Evolutionary conservation across 345 rosid genomes (phyloP).

Genomic region (Heritiera littoralis): DNA sequence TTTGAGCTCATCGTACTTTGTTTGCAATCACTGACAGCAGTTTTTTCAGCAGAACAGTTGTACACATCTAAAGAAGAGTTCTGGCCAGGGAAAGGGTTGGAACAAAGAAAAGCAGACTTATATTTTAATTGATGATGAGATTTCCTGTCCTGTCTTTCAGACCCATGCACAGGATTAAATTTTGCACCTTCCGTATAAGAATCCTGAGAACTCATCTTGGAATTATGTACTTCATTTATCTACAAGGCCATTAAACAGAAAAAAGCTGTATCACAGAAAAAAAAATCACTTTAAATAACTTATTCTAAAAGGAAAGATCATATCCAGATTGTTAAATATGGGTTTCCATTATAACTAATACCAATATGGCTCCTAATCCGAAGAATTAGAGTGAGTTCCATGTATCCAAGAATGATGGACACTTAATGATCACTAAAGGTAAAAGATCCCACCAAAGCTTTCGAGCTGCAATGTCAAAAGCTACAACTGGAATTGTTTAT

Average conservation of each 20-base stretch:
- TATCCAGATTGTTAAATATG: background rate
- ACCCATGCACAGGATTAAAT: conserved; percentile 32
- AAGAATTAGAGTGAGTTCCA: background rate
- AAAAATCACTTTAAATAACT: background rate
- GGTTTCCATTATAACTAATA: background rate
- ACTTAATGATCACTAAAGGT: background rate
- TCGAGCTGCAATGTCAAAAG: conserved; percentile 2
- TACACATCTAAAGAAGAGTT: conserved; percentile 39
- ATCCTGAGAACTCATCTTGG: conserved; percentile 46
- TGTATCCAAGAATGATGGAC: background rate
- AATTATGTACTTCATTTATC: conserved; percentile 47
- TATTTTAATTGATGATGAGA: conserved; percentile 42
- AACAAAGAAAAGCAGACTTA: conserved; percentile 41
- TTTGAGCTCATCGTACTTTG: conserved; percentile 45
- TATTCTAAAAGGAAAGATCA: background rate
- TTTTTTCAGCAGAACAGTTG: conserved; percentile 48
- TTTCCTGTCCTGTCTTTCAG: conserved; percentile 45
- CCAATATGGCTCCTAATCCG: background rate
- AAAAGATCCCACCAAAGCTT: background rate
- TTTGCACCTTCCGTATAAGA: conserved; percentile 44
- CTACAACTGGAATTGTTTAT: background rate
- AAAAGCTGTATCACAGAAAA: background rate
- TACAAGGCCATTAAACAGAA: conserved; percentile 34
- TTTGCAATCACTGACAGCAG: conserved; percentile 35
- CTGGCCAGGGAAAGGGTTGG: conserved; percentile 39